Percentiles rank a stretch among this genome's conserved stretches.
These are phyloP conservation scores for Golovinomyces cichoracearum DNA, from an alignment of 2,329 filamentous ascomycete species.

Conservation along the genomic window DNA sequence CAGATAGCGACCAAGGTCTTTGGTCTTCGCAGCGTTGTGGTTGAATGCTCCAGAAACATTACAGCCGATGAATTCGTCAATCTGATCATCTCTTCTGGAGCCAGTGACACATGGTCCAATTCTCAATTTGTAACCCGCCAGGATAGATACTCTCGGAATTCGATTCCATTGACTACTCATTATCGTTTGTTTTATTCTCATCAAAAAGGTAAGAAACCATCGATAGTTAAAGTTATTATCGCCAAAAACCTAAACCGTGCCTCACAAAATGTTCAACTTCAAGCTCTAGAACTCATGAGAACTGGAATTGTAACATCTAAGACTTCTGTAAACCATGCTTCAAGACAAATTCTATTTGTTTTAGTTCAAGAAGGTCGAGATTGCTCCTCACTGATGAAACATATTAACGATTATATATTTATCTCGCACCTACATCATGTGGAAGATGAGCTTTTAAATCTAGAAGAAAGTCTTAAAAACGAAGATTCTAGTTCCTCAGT, in stretches of 20 bases:
- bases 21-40: slow-evolving; percentile 38
- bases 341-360: slow-evolving; percentile 55
- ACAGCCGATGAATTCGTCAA: slow-evolving; percentile 60
- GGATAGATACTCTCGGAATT: slow-evolving; percentile 14
- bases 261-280: slow-evolving; percentile 54
- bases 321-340: slow-evolving; percentile 45
- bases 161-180: no score
- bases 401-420: slow-evolving; percentile 62
- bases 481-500: slow-evolving; percentile 13
- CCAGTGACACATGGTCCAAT: slow-evolving; percentile 7
- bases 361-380: slow-evolving; percentile 35
- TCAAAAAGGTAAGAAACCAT: no score
- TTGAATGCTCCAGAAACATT: slow-evolving; percentile 47
- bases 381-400: slow-evolving; percentile 23
- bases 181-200: no score
- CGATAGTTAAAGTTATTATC: slow-evolving; percentile 60
- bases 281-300: slow-evolving; percentile 52
- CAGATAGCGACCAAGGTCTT: slow-evolving; percentile 47
- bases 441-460: slow-evolving; percentile 44
- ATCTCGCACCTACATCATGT: slow-evolving; percentile 65
- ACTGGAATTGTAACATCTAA: slow-evolving; percentile 53
- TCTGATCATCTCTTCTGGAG: slow-evolving; percentile 23
- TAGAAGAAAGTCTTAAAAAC: slow-evolving; percentile 32
- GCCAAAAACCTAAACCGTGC: slow-evolving; percentile 55
- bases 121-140: slow-evolving; percentile 12